Evolutionary conservation across 139 green algal genomes (phyloP).

Genomic region (Haematococcus sp.): DNA sequence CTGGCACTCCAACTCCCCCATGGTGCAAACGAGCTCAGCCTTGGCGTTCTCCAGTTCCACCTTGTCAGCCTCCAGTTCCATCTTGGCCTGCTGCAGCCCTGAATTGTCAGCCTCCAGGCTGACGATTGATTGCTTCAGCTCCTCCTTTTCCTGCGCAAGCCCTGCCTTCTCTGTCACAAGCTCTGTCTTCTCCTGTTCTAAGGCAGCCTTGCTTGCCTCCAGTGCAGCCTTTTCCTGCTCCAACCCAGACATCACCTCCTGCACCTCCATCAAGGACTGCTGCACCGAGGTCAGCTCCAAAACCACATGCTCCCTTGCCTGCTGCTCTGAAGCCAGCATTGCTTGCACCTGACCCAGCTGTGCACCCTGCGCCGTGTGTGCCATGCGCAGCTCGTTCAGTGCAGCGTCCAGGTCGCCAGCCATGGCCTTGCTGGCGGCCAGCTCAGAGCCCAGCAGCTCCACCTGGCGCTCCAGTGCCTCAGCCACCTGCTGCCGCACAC

Average conservation of each 20-base stretch:
- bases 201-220: too few relatives aligned
- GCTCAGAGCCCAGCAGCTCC: not conserved
- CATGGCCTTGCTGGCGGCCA: not conserved
- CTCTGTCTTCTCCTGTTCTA: too few relatives aligned
- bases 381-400: not conserved
- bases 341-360: too few relatives aligned
- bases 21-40: not conserved
- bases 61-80: not conserved
- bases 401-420: not conserved
- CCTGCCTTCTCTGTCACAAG: not conserved
- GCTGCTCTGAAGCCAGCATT: too few relatives aligned
- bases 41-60: not conserved
- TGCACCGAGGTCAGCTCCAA: too few relatives aligned
- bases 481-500: too few relatives aligned
- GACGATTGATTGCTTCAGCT: not conserved
- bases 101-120: not conserved
- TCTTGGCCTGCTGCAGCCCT: not conserved
- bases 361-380: not conserved
- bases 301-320: too few relatives aligned
- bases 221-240: too few relatives aligned
- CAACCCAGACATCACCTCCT: too few relatives aligned
- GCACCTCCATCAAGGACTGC: too few relatives aligned
- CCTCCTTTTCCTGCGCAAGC: not conserved
- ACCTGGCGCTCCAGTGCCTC: constrained; percentile 4
- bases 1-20: not conserved